Evolutionary conservation across 2,329 filamentous ascomycete species (phyloP).

Genomic region (Xylariales sp.): DNA sequence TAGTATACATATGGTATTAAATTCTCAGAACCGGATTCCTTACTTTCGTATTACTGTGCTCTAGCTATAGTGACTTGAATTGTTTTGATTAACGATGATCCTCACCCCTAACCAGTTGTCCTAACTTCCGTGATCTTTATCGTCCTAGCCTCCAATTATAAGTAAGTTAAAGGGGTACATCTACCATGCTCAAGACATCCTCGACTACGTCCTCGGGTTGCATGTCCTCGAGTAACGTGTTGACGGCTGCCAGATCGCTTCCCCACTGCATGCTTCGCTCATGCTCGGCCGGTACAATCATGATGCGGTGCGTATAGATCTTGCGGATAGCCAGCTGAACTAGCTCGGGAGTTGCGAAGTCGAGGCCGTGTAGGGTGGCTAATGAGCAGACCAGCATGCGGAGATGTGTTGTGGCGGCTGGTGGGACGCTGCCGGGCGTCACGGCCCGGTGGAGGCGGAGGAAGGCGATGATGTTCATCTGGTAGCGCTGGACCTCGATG

Average conservation of each 20-base stretch:
- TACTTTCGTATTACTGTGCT: neutral
- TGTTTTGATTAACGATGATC: neutral
- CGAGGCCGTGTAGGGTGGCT: slow-evolving; percentile 81
- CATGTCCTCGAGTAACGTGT: slow-evolving; percentile 71
- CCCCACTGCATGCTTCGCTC: slow-evolving; percentile 96
- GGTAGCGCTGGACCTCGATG: slow-evolving; percentile 83
- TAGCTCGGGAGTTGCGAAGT: slow-evolving; percentile 86
- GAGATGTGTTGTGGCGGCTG: slow-evolving; percentile 82
- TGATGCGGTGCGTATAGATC: slow-evolving; percentile 86
- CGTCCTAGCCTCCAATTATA: no score
- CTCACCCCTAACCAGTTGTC: neutral
- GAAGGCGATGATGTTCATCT: slow-evolving; percentile 88
- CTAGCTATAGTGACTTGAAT: neutral
- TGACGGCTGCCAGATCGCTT: slow-evolving; percentile 78
- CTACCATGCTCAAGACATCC: slow-evolving; percentile 69
- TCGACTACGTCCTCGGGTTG: slow-evolving; percentile 73
- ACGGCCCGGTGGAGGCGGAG: slow-evolving; percentile 89
- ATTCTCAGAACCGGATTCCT: neutral
- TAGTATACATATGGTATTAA: neutral
- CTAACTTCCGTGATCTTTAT: neutral
- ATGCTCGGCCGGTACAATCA: slow-evolving; percentile 72
- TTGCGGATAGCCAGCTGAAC: slow-evolving; percentile 86
- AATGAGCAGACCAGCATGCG: slow-evolving; percentile 76
- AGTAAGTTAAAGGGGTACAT: slow-evolving; percentile 60
- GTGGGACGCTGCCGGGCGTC: slow-evolving; percentile 75